phyloP scores from a whole-genome alignment of 129 eudicot genomes.

The Arctium minus region DNA sequence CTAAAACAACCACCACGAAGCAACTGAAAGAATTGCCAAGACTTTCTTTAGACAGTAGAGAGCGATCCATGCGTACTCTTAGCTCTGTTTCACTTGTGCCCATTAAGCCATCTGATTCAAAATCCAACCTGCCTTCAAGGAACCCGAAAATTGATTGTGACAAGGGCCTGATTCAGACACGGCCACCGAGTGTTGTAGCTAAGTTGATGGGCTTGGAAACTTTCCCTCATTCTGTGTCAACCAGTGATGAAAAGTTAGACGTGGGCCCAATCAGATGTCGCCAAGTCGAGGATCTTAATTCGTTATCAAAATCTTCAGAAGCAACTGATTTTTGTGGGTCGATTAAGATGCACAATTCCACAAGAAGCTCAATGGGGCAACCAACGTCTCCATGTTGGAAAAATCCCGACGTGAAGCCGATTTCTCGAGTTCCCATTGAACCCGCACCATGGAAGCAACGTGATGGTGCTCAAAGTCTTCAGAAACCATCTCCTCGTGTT shows the following conservation, averaged over 20 bases:
- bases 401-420: slow-evolving; percentile 58
- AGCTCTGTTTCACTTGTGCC: slow-evolving; percentile 30
- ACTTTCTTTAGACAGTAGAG: slow-evolving; percentile 70
- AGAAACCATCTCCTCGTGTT: slow-evolving; percentile 36
- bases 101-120: slow-evolving; percentile 30
- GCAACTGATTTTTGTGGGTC: slow-evolving; percentile 27
- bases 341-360: slow-evolving; percentile 32
- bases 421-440: slow-evolving; percentile 58
- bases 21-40: slow-evolving; percentile 63
- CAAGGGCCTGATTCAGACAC: slow-evolving; percentile 37
- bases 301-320: slow-evolving; percentile 29
- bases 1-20: slow-evolving; percentile 24
- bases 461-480: slow-evolving; percentile 43
- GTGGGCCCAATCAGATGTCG: slow-evolving; percentile 15
- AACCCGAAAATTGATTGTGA: slow-evolving; percentile 23
- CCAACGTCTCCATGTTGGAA: slow-evolving; percentile 70
- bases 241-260: slow-evolving; percentile 13
- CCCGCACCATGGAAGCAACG: slow-evolving; percentile 89
- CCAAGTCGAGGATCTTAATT: slow-evolving; percentile 25
- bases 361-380: slow-evolving; percentile 49
- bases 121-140: slow-evolving; percentile 26
- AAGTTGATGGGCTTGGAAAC: slow-evolving; percentile 91
- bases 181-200: slow-evolving; percentile 82
- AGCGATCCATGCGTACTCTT: slow-evolving; percentile 38
- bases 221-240: slow-evolving; percentile 39